Evolutionary conservation across 2,329 filamentous ascomycete genomes (phyloP).

Genomic region (Colletotrichum musicola): DNA sequence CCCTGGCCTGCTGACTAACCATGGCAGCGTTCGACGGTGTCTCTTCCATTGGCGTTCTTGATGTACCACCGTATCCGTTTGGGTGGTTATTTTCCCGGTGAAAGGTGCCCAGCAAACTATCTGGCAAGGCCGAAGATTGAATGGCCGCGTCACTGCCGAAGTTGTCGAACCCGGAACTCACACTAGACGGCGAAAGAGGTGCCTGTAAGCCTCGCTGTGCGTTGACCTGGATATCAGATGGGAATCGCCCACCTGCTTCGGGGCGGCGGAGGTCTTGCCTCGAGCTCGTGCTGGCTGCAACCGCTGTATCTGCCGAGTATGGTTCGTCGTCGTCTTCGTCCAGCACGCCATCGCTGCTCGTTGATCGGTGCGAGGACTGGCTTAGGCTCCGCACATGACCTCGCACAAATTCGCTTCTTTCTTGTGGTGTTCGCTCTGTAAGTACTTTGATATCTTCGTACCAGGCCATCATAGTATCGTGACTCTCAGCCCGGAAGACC

Average conservation of each 20-base stretch:
- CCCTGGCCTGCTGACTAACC: constrained; percentile 62
- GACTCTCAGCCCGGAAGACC: constrained; percentile 78
- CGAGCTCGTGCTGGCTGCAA: constrained; percentile 62
- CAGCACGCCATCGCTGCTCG: constrained; percentile 81
- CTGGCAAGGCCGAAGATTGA: constrained; percentile 67
- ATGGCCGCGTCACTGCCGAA: constrained; percentile 71
- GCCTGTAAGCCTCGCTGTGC: constrained; percentile 82
- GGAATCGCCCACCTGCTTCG: constrained; percentile 95
- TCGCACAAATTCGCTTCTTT: constrained; percentile 88
- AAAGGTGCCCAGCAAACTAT: constrained; percentile 5
- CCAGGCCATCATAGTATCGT: constrained; percentile 98
- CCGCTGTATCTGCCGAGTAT: constrained; percentile 68
- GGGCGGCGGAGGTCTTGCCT: constrained; percentile 75
- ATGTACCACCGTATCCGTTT: constrained; percentile 60
- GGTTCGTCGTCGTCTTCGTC: constrained; percentile 80
- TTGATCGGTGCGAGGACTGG: constrained; percentile 70
- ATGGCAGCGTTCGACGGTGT: constrained; percentile 64
- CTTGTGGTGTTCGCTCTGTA: constrained; percentile 89
- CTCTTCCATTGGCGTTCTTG: constrained; percentile 60
- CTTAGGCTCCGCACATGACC: constrained; percentile 84
- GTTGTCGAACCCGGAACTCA: constrained; percentile 71
- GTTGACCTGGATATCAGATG: constrained; percentile 91
- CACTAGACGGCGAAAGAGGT: constrained; percentile 84
- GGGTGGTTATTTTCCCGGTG: constrained; percentile 9
- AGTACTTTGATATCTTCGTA: constrained; percentile 93